Evolutionary conservation across 2,329 filamentous ascomycete species (phyloP), one percentile per base, ranked within the genome.

Genomic region (Dactylonectria estremocensis): DNA sequence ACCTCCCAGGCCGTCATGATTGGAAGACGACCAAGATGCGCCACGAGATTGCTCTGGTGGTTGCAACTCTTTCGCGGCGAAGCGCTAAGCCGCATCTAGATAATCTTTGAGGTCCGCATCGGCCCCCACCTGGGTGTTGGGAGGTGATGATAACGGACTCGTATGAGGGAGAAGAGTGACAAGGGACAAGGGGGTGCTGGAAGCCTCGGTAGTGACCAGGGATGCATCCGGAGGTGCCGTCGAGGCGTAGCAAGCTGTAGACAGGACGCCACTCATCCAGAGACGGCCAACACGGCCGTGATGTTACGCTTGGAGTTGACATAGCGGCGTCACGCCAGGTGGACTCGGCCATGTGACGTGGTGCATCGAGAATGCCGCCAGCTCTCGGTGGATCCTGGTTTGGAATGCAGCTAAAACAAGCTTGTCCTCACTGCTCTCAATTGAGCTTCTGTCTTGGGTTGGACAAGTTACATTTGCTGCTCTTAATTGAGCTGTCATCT

Each of bases 101-200:
- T 58, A 66, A 66, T 54, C 58, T 66, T 66, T 33, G 58, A 61
- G 64, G 59, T 33, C 14, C 7, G 20, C 20, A 31, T 18, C 10
- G 40, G 22, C 52, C 58, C 64, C 58, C 64, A 45, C 58, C 35
- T 28, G 24, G 14, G 24, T 8, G 24, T 35, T 28, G 7, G 24
- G 24, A 5, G 52, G 52, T 40, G n/a, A 20, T 61, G 64, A 66
- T 61, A 66, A 66, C 56, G 9, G 9, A 45, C 18, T 43, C 53
- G 31, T 20, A 28, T 43, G 18, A 59, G 52, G 28, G 53, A 45
- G 28, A 3, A 3, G 13, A 24, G 20, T 16, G 54, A 31, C 18
- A 35, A 35, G 31, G 50, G 50, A 28, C 24, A 28, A 7, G 24
- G 24, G 24, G 24, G 24, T 28, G n/a, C 31, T 53, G 50, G 50